Evolutionary conservation across 148 eudicot genomes (phyloP).

Genomic region (Fagopyrum esculentum): DNA sequence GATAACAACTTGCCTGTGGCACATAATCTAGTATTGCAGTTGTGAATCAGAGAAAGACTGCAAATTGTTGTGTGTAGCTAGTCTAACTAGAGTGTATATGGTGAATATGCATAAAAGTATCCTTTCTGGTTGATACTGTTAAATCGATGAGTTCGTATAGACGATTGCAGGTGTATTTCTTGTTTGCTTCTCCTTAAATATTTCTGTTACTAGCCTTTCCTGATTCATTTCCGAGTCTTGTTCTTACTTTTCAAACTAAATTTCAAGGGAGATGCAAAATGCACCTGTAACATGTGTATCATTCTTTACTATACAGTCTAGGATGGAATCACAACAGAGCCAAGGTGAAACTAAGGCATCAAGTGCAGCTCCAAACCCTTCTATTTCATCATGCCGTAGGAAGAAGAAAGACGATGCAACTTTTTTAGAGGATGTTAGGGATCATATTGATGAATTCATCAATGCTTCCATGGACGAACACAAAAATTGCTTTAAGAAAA

Average conservation of each 20-base stretch:
- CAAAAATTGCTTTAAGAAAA: conserved; percentile 76
- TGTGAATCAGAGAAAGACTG: neutral
- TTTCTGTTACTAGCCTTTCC: neutral
- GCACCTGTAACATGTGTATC: neutral
- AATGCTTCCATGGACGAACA: conserved; percentile 92
- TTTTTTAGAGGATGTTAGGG: conserved; percentile 74
- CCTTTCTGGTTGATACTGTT: neutral
- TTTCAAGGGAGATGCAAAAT: neutral
- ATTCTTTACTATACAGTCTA: neutral
- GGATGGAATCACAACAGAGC: conserved; percentile 31
- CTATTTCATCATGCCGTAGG: conserved; percentile 56
- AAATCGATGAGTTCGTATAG: neutral
- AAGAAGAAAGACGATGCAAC: conserved; percentile 70
- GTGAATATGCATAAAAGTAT: neutral
- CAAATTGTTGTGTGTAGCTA: neutral
- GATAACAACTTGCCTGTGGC: neutral
- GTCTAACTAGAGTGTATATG: neutral
- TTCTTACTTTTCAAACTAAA: neutral
- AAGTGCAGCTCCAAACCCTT: conserved; percentile 33
- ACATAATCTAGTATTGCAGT: neutral
- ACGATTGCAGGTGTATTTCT: neutral
- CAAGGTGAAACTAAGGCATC: conserved; percentile 28
- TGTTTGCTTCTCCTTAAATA: neutral
- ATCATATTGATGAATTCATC: conserved; percentile 83
- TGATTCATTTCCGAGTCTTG: neutral